These are phyloP conservation scores for Chaetoscypha palmicola DNA, from an alignment of 2,329 filamentous ascomycete species.

Conservation along the genomic window DNA sequence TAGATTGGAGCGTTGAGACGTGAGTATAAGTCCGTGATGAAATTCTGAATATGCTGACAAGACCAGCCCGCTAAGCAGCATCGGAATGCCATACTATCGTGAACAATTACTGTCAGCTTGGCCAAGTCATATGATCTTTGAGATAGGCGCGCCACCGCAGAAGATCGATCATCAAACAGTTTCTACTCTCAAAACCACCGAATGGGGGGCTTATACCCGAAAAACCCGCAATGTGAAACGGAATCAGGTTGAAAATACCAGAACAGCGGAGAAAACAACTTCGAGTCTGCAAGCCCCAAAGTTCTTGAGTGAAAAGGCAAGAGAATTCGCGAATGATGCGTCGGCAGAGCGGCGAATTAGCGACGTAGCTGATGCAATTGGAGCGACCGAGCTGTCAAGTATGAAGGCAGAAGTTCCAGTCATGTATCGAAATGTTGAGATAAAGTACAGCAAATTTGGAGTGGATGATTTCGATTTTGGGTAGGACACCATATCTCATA, in stretches of 20 bases:
- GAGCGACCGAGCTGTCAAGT: constrained; percentile 64
- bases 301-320: constrained; percentile 88
- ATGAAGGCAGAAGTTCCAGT: constrained; percentile 75
- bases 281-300: constrained; percentile 68
- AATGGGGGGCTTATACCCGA: constrained; percentile 71
- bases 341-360: constrained; percentile 34
- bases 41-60: constrained; percentile 5
- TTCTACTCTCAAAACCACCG: constrained; percentile 59
- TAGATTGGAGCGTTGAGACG: constrained; percentile 63
- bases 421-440: constrained; percentile 90
- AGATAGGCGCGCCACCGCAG: constrained; percentile 74
- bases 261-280: constrained; percentile 52
- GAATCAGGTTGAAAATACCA: constrained; percentile 78
- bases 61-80: constrained; percentile 65
- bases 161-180: constrained; percentile 68
- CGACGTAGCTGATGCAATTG: constrained; percentile 58
- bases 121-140: constrained; percentile 76
- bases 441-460: constrained; percentile 98
- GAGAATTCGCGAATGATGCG: constrained; percentile 51
- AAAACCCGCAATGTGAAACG: constrained; percentile 67
- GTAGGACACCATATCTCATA: constrained; percentile 39
- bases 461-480: constrained; percentile 99
- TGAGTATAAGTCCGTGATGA: constrained; percentile 37
- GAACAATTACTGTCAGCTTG: constrained; percentile 82
- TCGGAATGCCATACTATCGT: constrained; percentile 92